phyloP scores from a whole-genome alignment of 2,329 filamentous ascomycete genomes.

The Apiospora malaysiana region DNA sequence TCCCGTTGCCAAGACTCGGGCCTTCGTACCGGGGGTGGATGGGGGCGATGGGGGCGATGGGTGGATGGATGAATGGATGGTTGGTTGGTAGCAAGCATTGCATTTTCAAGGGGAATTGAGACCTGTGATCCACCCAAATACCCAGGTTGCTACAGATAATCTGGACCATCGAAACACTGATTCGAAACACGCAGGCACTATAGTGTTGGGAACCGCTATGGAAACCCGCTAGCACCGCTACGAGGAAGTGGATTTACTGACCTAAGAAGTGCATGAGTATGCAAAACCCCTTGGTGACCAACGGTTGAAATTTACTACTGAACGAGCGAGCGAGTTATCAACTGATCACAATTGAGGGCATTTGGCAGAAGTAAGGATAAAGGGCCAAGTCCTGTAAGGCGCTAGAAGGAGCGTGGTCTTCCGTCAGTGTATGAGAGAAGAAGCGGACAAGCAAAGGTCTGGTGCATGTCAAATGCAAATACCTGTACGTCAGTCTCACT shows the following conservation, averaged over 20 bases:
- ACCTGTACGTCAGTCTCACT: neutral
- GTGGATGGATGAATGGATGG: too few relatives aligned
- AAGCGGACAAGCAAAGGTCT: neutral
- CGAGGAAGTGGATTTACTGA: neutral
- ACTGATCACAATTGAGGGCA: neutral
- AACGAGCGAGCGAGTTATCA: neutral
- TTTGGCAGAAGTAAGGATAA: constrained; percentile 7
- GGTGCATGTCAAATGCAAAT: neutral
- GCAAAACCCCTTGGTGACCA: neutral
- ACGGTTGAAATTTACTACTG: neutral
- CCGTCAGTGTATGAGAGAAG: neutral
- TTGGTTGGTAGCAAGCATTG: neutral
- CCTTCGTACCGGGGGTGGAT: neutral
- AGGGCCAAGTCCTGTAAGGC: neutral
- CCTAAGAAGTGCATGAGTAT: too few relatives aligned
- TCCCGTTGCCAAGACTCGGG: neutral
- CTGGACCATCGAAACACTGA: constrained; percentile 12
- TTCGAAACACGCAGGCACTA: neutral
- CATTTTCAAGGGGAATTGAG: constrained; percentile 2
- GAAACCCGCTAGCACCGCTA: too few relatives aligned
- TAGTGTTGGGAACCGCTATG: neutral
- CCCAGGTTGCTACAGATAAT: constrained; percentile 6
- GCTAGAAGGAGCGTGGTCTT: neutral
- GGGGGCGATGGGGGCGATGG: neutral
- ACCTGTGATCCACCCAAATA: neutral